Evolutionary conservation across 2,329 filamentous ascomycete species (phyloP), one percentile per base, ranked within the genome.

Genomic region (Fusarium sp.): DNA sequence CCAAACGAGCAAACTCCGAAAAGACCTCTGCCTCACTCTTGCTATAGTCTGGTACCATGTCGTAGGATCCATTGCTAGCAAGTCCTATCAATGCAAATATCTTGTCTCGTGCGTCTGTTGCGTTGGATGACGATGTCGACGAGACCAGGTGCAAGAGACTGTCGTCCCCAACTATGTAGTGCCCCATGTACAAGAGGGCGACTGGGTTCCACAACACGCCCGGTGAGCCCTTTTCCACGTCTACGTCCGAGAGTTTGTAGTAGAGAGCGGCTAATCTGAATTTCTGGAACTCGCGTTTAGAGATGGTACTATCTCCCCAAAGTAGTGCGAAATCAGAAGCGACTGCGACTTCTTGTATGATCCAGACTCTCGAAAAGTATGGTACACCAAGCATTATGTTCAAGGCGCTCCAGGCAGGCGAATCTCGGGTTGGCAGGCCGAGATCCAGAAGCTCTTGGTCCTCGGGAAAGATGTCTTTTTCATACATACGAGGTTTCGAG

Each of bases 241-340:
- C 54, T 2, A 14, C 5, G 3, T 24, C 28, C 3, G 28, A 57
- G 3, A 57, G 18, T 57, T n/a, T 20, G 17, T 44, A 10, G 20
- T 2, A 5, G n/a, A 45, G 15, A 9, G 39, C 39, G 5, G 39
- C 39, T 22, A 22, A 5, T 17, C 12, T 26, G 26, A 44, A 57
- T 0, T 14, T 12, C 6, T 7, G 3, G n/a, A 57, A 36, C 0
- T 48, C 32, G 0, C 1, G 1, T 48, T 58, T 48, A 1, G 56
- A n/a, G 1, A 59, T 59, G 10, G 15, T 18, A 3, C 12, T 38
- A 6, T 50, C 26, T 14, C 56, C 42, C 32, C 56, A 59, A 1
- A 59, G 24, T 1, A 59, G 20, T 10, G 9, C 6, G 5, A 51
- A 39, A 2, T 26, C 36, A 6, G 32, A 20, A 1, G 56, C 42